Base-by-base conservation (phyloP, 2,329 filamentous ascomycete genomes). In the Xylariaceae sp. region DNA sequence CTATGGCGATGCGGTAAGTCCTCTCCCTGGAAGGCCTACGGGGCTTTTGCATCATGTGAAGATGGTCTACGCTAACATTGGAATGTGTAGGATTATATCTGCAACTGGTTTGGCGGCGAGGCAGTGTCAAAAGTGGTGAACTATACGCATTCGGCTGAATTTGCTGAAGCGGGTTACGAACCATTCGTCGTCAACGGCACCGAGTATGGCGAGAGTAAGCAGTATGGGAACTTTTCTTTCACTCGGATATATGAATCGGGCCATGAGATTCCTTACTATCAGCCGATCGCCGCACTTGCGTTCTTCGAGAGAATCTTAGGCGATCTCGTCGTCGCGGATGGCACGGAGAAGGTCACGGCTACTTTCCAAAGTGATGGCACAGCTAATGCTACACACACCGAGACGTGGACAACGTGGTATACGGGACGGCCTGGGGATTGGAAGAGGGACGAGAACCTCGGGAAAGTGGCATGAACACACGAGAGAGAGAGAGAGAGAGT, bases 91-190 rank as follows among this genome's bases (percentile, higher is more conserved):
- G 79, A 83, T 60, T 82, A 78, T 54, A 73, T 79, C 45, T 83
- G 78, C 60, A 82, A 82, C 59, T 83, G 83, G 78, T 68, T 83
- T 49, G 87, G 88, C n/a, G 87, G 86, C 28, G 76, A 93, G 62
- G 81, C 83, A 2, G 72, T 87, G 32, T 86, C 83, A 3, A 69
- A 88, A 3, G 72, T 73, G 4, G 66, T 89, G 1, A 72, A 79
- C 31, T 67, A 71, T 13, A 53, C 63, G 15, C 80, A 84, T 48
- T 63, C 69, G 0, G 62, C 64, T 1, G 63, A 66, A 19, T 93
- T 91, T 58, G 66, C 72, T 2, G 61, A 67, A 0, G 81, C 87
- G 0, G 87, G 86, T 1, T 93, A 93, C 58, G 77, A 79, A 0
- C 79, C 83, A 12, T 80, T 93, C 47, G 67, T 81, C 11, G 79